Conservation (phyloP, 2,329 filamentous ascomycete species). For the Knufia petricola region DNA sequence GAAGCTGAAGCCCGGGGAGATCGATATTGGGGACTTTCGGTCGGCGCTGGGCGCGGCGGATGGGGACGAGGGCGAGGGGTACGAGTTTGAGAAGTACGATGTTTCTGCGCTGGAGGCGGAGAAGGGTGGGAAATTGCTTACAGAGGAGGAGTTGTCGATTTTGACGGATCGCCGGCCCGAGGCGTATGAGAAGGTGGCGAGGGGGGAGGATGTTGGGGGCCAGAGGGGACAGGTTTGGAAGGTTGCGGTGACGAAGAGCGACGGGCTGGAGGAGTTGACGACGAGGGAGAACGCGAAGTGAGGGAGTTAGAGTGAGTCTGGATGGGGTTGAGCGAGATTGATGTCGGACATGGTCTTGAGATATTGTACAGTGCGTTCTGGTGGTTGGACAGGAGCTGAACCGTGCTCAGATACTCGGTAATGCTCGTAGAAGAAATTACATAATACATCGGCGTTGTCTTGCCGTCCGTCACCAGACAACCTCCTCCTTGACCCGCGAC, state of each 20-base stretch:
- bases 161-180: constrained; percentile 66
- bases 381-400: no score
- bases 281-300: constrained; percentile 6
- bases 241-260: constrained; percentile 68
- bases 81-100: constrained; percentile 58
- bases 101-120: constrained; percentile 26
- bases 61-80: constrained; percentile 3
- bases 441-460: no score
- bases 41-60: constrained; percentile 49
- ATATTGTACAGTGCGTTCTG: no score
- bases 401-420: no score
- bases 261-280: constrained; percentile 27
- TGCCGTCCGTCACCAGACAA: constrained; percentile 1
- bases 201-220: constrained; percentile 62
- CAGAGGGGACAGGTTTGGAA: constrained; percentile 49
- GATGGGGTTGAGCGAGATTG: no score
- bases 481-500: constrained; percentile 8
- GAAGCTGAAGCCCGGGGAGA: constrained; percentile 29
- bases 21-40: constrained; percentile 52
- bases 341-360: no score
- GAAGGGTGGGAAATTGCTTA: constrained; percentile 48
- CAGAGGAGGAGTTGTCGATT: constrained; percentile 64
- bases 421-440: no score
- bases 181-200: constrained; percentile 64
- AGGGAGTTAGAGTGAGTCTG: no score